Evolutionary conservation across 2,329 filamentous ascomycete species (phyloP), one percentile per base, ranked within the genome.

Genomic region (Lasiodiplodia theobromae): DNA sequence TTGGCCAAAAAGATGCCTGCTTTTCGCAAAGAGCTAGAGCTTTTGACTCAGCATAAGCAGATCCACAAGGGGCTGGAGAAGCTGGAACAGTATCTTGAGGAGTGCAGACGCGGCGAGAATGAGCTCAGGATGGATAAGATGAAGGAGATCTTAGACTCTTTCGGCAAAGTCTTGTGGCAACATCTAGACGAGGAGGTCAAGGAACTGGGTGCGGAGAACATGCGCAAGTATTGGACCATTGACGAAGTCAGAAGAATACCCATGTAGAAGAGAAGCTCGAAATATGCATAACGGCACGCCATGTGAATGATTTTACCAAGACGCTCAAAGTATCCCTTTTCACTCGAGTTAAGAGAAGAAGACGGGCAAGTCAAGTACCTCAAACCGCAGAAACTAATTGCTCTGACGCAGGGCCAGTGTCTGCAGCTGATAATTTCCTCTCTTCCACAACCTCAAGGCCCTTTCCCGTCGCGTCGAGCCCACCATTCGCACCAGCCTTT

Each of bases 121-220:
- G 87, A 89, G 72, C 71, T 89, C 73, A 77, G 84, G 62, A 73
- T 87, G 74, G 76, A 78, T 4, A 87, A 88, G 74, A 77, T 97
- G 77, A 91, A 89, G 81, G 82, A 79, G 44, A 86, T 92, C 74
- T 89, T 97, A 89, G 92, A 96, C 78, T 79, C 79, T 4, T 97
- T 94, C 87, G 92, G 92, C 12, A 83, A 84, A 11, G 92, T 97
- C 71, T 78, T 97, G 60, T 95, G 93, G 92, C 83, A 82, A 75
- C 94, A 97, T 84, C 81, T 97, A 70, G 92, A 96, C 74, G 90
- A 94, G 73, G 94, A 97, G 84, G 93, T 97, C 8, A 82, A 85
- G 78, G 87, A 91, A 72, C 79, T 97, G 38, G 88, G 90, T 2
- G 93, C 93, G 54, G 92, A 96, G 78, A 96, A 95, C 77, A 97